Evolutionary conservation across 2,329 filamentous ascomycete species (phyloP).

Genomic region (Talaromyces sp.): DNA sequence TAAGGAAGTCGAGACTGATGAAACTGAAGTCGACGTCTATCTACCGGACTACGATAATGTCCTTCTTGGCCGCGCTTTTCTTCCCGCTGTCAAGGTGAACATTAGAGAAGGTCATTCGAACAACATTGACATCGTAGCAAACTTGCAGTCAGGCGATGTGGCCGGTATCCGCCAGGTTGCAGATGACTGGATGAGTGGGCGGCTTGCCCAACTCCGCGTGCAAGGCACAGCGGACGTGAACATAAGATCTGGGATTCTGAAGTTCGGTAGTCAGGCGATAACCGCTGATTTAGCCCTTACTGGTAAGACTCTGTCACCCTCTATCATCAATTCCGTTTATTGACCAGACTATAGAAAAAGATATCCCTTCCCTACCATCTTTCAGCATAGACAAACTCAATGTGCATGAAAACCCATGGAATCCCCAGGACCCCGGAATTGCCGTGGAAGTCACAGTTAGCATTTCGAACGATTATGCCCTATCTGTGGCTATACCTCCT

Average conservation of each 20-base stretch:
- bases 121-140: constrained; percentile 69
- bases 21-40: constrained; percentile 69
- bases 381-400: constrained; percentile 79
- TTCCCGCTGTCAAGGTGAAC: constrained; percentile 71
- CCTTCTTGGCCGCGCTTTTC: constrained; percentile 67
- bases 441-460: constrained; percentile 71
- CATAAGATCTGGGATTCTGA: constrained; percentile 73
- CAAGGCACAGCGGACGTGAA: constrained; percentile 67
- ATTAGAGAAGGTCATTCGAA: constrained; percentile 75
- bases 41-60: constrained; percentile 77
- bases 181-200: constrained; percentile 82
- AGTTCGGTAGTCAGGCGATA: constrained; percentile 70
- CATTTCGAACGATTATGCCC: constrained; percentile 69
- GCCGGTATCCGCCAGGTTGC: constrained; percentile 73
- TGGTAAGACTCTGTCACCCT: constrained; percentile 60
- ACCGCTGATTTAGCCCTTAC: constrained; percentile 72
- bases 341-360: constrained; percentile 36
- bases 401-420: constrained; percentile 61
- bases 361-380: constrained; percentile 71
- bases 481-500: constrained; percentile 70
- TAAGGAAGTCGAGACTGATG: constrained; percentile 65
- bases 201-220: constrained; percentile 64
- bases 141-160: constrained; percentile 69
- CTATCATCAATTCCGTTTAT: not conserved
- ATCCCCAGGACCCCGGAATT: constrained; percentile 59